Conservation (phyloP, 192 early-diverging fungal genomes). For the Lobosporangium transversale region DNA sequence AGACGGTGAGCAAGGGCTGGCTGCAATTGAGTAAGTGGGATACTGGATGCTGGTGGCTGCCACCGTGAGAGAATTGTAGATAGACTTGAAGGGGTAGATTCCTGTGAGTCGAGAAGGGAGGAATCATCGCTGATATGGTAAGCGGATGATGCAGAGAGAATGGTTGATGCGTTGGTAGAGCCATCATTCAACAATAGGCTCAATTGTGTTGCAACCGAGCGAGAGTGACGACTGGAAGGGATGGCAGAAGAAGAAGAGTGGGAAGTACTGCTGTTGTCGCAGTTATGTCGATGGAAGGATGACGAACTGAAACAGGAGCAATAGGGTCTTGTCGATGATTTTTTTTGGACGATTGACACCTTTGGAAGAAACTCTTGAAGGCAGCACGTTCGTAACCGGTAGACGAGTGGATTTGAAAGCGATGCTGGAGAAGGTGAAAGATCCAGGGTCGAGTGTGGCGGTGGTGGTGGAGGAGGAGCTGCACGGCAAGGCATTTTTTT, state of each 20-base stretch:
- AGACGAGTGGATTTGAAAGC: conserved; percentile 46
- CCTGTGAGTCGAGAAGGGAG: too few relatives aligned
- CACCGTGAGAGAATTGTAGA: conserved; percentile 9
- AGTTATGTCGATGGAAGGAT: conserved; percentile 18
- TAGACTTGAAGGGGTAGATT: neutral
- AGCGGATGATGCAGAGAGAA: neutral
- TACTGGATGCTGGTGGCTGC: conserved; percentile 28
- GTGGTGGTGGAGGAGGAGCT: conserved; percentile 39
- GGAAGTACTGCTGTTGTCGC: neutral
- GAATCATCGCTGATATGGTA: neutral
- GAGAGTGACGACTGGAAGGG: neutral
- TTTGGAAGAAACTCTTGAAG: conserved; percentile 43
- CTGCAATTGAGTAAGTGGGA: conserved; percentile 36
- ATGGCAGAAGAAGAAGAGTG: neutral
- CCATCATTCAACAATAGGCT: conserved; percentile 13
- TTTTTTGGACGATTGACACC: conserved; percentile 18
- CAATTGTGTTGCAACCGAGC: conserved; percentile 24
- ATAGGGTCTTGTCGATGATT: conserved; percentile 1
- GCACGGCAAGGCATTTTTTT: conserved; percentile 45
- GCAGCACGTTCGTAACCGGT: conserved; percentile 40
- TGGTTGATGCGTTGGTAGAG: neutral
- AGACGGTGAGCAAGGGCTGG: conserved; percentile 30
- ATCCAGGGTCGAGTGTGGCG: conserved; percentile 39
- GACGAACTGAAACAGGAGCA: neutral
- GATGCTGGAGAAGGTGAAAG: conserved; percentile 27